Percentiles rank a stretch among this genome's conserved stretches.
These are phyloP conservation scores for Nitzschia sp. DNA, from an alignment of 108 stramenopile species.

Conservation along the genomic window DNA sequence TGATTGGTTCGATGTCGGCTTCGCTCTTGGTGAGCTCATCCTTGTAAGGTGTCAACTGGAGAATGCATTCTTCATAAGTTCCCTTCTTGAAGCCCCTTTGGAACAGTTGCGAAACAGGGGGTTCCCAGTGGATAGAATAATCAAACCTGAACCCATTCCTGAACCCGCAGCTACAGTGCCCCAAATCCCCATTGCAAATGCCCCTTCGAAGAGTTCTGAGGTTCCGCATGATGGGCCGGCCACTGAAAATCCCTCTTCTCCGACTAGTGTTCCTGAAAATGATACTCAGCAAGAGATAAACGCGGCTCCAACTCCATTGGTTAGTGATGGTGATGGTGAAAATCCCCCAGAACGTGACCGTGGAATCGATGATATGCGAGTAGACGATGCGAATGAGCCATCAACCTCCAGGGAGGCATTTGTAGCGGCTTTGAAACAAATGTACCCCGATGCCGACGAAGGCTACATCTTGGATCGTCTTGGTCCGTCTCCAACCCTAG, in stretches of 20 bases:
- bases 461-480: conserved; percentile 48
- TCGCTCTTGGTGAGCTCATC: conserved; percentile 66
- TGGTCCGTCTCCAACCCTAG: conserved; percentile 54
- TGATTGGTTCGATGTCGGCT: conserved; percentile 79
- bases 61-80: conserved; percentile 72
- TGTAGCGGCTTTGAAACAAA: conserved; percentile 51
- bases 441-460: conserved; percentile 62
- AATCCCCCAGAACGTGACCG: too few relatives aligned
- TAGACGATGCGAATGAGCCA: background rate
- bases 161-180: too few relatives aligned
- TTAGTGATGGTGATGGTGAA: too few relatives aligned
- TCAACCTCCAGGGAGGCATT: conserved; percentile 24
- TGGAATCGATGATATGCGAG: too few relatives aligned
- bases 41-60: conserved; percentile 71
- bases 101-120: conserved; percentile 67
- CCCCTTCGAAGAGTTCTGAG: too few relatives aligned
- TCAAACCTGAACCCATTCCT: conserved; percentile 44
- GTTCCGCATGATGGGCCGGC: too few relatives aligned
- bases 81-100: conserved; percentile 67
- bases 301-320: too few relatives aligned
- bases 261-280: too few relatives aligned
- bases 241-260: too few relatives aligned
- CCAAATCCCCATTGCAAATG: too few relatives aligned
- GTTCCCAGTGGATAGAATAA: conserved; percentile 73
- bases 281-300: too few relatives aligned